Evolutionary conservation across 352 stramenopile species (phyloP), one percentile per base, ranked within the genome.

Genomic region (Pythium sp.): DNA sequence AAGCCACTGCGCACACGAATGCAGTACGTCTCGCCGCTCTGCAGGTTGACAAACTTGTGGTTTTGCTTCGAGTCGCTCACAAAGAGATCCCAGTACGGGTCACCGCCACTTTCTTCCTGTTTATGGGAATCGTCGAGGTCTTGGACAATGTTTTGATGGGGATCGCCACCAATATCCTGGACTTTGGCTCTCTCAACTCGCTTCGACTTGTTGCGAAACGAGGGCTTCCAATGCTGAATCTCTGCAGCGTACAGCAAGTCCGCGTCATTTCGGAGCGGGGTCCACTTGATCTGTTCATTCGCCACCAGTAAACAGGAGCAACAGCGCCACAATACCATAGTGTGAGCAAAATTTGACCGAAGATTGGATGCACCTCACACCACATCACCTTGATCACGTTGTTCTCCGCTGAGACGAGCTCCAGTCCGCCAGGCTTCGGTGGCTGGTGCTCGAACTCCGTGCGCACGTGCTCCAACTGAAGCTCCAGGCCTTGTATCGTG

Each of bases 181-280:
- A 9, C 22, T 36, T 41, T 43, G 28, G 51, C 11, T 8, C 1
- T 2, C n/a, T 43, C 28, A 22, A 60, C 11, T 60, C 18, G 12
- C 43, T 22, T 22, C 30, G 11, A 36, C 3, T 9, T 9, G 30
- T 58, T 46, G 20, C 1, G 3, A 18, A 58, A 18, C 5, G 43
- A 51, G 43, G 9, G 20, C 14, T 66, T 18, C 58, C 67, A 69
- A 24, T 67, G 66, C 24, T 67, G 70, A 46, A 83, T 77, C 56
- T 81, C 72, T 0, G 72, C 72, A 0, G 74, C 63, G 53, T 81
- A 81, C 20, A 78, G 20, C 15, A 83, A 62, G 22, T 74, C 72
- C 2, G 41, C 51, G 26, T 79, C 73, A 32, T 63, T 60, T 1
- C 30, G 12, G 28, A 73, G 7, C 20, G 64, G 74, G 2, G 55